A percentile compares a stretch with the other conserved stretches of the same genome.
phyloP scores from a whole-genome alignment of 176 grass and related monocot genomes.

The Musa itinerans region DNA sequence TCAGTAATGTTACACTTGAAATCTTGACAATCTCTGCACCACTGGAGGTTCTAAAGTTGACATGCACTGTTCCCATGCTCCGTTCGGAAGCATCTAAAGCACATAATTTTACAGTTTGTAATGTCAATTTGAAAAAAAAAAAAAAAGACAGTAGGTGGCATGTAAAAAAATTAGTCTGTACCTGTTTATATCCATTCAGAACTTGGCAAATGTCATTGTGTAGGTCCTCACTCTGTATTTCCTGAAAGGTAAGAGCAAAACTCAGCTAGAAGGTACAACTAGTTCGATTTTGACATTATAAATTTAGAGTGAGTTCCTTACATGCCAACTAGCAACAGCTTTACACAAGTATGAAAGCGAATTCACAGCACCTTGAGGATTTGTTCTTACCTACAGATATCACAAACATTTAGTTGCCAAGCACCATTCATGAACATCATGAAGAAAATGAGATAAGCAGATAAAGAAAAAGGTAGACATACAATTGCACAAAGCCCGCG shows the following conservation, averaged over 20 bases:
- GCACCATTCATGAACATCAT: not conserved
- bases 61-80: conserved; percentile 85
- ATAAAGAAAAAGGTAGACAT: conserved; percentile 1
- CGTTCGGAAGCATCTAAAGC: conserved; percentile 52
- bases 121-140: not conserved
- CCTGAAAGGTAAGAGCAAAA: conserved; percentile 29
- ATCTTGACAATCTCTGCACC: conserved; percentile 62
- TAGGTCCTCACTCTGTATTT: conserved; percentile 80
- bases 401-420: not conserved
- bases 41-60: conserved; percentile 47
- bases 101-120: not conserved
- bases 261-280: conserved; percentile 1
- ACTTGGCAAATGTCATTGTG: conserved; percentile 78
- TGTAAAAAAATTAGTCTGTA: conserved; percentile 7
- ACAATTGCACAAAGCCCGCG: conserved; percentile 93
- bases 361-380: conserved; percentile 48
- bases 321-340: conserved; percentile 85
- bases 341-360: conserved; percentile 60
- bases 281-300: not conserved
- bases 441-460: conserved; percentile 7
- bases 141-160: not conserved
- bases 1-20: conserved; percentile 33
- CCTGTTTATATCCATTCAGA: conserved; percentile 90
- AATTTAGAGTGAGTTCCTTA: conserved; percentile 28
- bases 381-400: conserved; percentile 51